Percentiles rank a stretch among this genome's conserved stretches.
These are phyloP conservation scores for Citrullus amarus DNA, from an alignment of 306 rosid species.

Conservation along the genomic window DNA sequence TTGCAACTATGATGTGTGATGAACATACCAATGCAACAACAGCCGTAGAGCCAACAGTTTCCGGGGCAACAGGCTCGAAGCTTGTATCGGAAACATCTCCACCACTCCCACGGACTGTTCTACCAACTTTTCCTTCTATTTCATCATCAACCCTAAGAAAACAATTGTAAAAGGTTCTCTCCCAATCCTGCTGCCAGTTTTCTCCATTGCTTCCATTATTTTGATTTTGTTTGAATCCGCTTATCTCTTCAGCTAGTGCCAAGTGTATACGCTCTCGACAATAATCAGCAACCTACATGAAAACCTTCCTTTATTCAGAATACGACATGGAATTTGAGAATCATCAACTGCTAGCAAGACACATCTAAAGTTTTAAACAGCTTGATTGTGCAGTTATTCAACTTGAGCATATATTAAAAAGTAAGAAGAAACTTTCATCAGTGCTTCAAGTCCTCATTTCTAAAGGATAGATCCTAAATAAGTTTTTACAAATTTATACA, in stretches of 20 bases:
- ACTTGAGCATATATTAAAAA: background rate
- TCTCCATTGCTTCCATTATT: conserved; percentile 17
- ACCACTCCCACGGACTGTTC: background rate
- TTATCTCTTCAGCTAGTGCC: conserved; percentile 42
- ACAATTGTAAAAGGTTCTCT: conserved; percentile 30
- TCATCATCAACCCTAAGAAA: conserved; percentile 41
- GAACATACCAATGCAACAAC: conserved; percentile 42
- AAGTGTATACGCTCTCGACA: conserved; percentile 39
- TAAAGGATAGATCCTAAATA: background rate
- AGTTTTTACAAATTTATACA: background rate
- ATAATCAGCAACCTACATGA: conserved; percentile 43
- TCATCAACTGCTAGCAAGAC: background rate
- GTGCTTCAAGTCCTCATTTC: background rate
- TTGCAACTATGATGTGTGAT: conserved; percentile 46
- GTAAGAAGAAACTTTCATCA: background rate
- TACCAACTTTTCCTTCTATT: conserved; percentile 31
- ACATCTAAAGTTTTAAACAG: background rate
- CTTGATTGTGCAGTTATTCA: background rate
- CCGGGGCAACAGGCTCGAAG: conserved; percentile 35
- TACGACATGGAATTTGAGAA: background rate
- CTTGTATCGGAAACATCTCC: conserved; percentile 13
- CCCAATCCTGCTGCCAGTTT: conserved; percentile 29
- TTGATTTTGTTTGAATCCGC: conserved; percentile 10
- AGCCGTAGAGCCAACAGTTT: conserved; percentile 54
- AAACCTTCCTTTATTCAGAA: conserved; percentile 8